Conservation (phyloP, 1,284 basidiomycete species). For the Fomitopsis schrenkii region DNA sequence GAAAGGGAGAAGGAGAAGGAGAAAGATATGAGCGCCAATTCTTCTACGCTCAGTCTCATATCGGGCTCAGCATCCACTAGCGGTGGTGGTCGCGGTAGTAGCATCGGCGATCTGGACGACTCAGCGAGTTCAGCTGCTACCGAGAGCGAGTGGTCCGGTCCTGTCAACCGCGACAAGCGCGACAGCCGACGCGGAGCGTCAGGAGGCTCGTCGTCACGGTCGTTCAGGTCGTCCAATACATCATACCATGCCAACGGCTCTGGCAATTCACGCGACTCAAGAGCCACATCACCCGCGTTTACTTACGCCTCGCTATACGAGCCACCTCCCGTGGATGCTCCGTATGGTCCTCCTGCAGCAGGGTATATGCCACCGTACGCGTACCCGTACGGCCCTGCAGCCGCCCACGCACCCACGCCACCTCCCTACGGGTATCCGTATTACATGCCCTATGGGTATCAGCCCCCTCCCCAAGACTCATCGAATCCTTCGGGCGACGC, state of each 20-base stretch:
- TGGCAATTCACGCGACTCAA: constrained; percentile 59
- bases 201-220: constrained; percentile 51
- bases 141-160: constrained; percentile 76
- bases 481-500: constrained; percentile 29
- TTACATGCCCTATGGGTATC: constrained; percentile 38
- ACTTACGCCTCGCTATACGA: constrained; percentile 70
- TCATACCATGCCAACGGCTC: constrained; percentile 50
- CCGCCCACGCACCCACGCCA: constrained; percentile 24
- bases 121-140: constrained; percentile 64
- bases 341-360: constrained; percentile 29
- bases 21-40: constrained; percentile 70
- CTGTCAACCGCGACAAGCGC: constrained; percentile 50
- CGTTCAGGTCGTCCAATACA: constrained; percentile 46
- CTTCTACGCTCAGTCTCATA: constrained; percentile 64
- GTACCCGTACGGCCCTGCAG: constrained; percentile 28
- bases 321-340: constrained; percentile 45
- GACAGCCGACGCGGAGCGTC: constrained; percentile 42
- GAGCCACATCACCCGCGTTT: constrained; percentile 71
- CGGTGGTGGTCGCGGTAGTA: constrained; percentile 47
- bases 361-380: constrained; percentile 28
- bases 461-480: constrained; percentile 34
- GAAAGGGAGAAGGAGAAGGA: constrained; percentile 73
- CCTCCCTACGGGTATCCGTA: constrained; percentile 37
- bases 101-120: constrained; percentile 61
- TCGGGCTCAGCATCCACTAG: constrained; percentile 63